Percentiles rank a stretch among this genome's conserved stretches.
phyloP scores from a whole-genome alignment of 2,329 filamentous ascomycete species.

The Penicillium brevicompactum region DNA sequence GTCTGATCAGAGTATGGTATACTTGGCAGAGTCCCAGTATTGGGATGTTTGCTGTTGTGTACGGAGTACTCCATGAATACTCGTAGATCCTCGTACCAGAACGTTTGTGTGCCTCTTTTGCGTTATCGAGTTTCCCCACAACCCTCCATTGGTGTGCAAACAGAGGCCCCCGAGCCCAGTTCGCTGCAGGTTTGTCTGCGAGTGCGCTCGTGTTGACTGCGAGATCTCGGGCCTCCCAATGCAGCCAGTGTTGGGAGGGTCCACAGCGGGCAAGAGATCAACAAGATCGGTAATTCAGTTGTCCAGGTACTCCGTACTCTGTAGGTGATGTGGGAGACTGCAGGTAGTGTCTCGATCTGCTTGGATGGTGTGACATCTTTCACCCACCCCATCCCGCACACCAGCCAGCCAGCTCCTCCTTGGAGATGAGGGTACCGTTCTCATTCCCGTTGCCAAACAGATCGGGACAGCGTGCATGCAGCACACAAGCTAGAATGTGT shows the following conservation, averaged over 20 bases:
- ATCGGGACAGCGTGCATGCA: constrained; percentile 66
- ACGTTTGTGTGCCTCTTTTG: too few relatives aligned
- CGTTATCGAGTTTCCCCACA: too few relatives aligned
- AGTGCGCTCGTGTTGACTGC: too few relatives aligned
- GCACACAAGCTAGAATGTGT: constrained; percentile 80
- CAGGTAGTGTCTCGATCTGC: too few relatives aligned
- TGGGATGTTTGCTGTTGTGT: too few relatives aligned
- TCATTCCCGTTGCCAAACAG: constrained; percentile 55
- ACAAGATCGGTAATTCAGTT: background rate
- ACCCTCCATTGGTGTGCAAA: constrained; percentile 17
- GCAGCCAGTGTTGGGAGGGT: background rate
- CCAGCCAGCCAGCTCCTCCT: constrained; percentile 74
- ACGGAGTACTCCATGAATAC: too few relatives aligned
- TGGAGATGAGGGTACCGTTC: constrained; percentile 55
- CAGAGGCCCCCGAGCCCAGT: constrained; percentile 3
- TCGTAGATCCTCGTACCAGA: too few relatives aligned
- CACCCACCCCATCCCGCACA: constrained; percentile 51
- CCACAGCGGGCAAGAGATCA: background rate
- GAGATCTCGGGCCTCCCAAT: background rate
- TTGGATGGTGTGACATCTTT: constrained; percentile 1
- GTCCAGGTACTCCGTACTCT: too few relatives aligned
- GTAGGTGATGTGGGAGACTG: too few relatives aligned
- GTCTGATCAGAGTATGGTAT: too few relatives aligned
- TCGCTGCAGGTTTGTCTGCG: too few relatives aligned
- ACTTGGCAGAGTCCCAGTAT: too few relatives aligned